A percentile compares a stretch with the other conserved stretches of the same genome.
Conservation (phyloP, 371 early-diverging fungal genomes). For the Haplosporangium sp. region DNA sequence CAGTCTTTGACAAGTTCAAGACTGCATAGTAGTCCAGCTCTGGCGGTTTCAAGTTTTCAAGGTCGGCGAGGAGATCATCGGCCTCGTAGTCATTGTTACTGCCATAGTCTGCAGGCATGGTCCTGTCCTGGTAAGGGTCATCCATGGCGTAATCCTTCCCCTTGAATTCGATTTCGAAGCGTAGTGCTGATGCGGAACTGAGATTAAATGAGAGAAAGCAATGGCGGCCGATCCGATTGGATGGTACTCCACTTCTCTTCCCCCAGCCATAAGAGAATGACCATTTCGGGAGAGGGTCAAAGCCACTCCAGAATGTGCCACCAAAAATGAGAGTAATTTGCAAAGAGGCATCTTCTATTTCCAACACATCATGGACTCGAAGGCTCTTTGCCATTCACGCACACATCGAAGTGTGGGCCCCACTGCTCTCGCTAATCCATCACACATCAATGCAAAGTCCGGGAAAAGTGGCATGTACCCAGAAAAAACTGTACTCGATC, state of each 20-base stretch:
- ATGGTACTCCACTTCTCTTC: too few species aligned
- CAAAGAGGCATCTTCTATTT: background rate
- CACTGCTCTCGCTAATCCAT: too few species aligned
- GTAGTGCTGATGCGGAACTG: too few species aligned
- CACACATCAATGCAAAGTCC: too few species aligned
- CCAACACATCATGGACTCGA: background rate
- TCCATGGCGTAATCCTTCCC: conserved; percentile 22
- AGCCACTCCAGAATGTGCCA: background rate
- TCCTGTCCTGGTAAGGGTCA: conserved; percentile 67
- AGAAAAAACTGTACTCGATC: background rate
- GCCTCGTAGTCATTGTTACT: conserved; percentile 29
- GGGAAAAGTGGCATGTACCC: too few species aligned
- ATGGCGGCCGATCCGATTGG: too few species aligned
- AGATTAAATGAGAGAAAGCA: too few species aligned
- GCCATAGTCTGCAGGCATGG: conserved; percentile 45
- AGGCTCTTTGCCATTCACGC: too few species aligned
- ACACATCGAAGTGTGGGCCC: too few species aligned
- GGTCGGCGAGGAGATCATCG: conserved; percentile 60
- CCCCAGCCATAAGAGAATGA: too few species aligned
- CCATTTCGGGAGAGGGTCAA: background rate
- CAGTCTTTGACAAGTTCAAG: conserved; percentile 83
- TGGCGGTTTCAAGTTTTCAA: conserved; percentile 61
- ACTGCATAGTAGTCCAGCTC: conserved; percentile 83
- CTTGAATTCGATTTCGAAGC: background rate
- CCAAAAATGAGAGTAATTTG: background rate